Conservation (phyloP, 495 filamentous ascomycete species). For the Acidiella bohemica region DNA sequence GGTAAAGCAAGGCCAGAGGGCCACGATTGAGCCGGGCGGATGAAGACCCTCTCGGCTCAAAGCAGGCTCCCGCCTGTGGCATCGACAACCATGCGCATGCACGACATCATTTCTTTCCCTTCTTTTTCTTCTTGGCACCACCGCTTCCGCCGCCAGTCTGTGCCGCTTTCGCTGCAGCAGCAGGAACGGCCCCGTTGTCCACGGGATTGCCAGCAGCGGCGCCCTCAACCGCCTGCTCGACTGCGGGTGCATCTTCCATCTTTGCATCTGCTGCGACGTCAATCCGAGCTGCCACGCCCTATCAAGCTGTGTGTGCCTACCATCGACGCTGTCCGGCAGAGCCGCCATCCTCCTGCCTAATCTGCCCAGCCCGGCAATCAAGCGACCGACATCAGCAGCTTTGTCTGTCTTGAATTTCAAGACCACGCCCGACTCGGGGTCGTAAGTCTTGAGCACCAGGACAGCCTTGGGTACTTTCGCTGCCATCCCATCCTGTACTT, state of each 20-base stretch:
- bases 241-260: constrained; percentile 12
- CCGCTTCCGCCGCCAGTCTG: constrained; percentile 14
- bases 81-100: no score
- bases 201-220: no score
- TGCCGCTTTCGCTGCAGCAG: no score
- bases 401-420: constrained; percentile 31
- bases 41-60: no score
- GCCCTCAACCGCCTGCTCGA: neutral
- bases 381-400: constrained; percentile 67
- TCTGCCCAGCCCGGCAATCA: constrained; percentile 60
- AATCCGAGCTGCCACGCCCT: neutral
- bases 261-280: neutral
- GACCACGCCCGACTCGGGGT: constrained; percentile 60
- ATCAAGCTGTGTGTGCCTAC: constrained; percentile 5
- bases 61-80: no score
- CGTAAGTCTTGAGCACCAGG: constrained; percentile 79
- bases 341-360: constrained; percentile 53
- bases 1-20: no score
- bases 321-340: constrained; percentile 34
- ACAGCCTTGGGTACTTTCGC: constrained; percentile 38
- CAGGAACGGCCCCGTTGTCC: no score
- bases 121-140: constrained; percentile 30
- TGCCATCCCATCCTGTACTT: constrained; percentile 9
- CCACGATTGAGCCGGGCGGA: no score
- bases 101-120: constrained; percentile 30